Evolutionary conservation across 2,329 filamentous ascomycete species (phyloP), one percentile per base, ranked within the genome.

Genomic region (Ceratocystis cacaofunesta): DNA sequence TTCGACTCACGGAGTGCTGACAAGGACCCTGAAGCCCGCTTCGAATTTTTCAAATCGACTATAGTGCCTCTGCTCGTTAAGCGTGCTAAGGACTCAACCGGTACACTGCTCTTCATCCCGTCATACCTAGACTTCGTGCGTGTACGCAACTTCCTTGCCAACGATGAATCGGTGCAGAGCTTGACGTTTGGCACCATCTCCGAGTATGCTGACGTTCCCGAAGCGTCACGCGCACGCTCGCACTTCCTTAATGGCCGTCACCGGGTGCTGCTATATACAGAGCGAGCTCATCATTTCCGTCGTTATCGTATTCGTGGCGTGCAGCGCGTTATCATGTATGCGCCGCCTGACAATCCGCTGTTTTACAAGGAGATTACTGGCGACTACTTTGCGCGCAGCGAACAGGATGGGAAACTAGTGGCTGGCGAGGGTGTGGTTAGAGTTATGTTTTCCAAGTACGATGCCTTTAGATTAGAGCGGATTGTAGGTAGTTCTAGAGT

Each of bases 111-210:
- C 72, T 96, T 95, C 76, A 85, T 97, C 62, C 91, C 94, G 0
- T 91, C 88, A 0, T 97, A 96, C 75, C 85, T 96, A 67, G 94
- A 99, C 77, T 97, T 97, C 74, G 88, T 96, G 55, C 88, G 92
- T 52, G 82, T 99, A 67, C 85, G 94, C 64, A 99, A 97, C 77
- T 89, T 92, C 76, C 92, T 99, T 71, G 85, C 91, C 63, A 91
- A 85, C 36, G 85, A 86, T 17, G 70, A 78, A 8, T 75, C 78
- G n/a, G 80, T 82, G 30, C 77, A 77, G 66, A 77, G 71, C 68
- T 73, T 87, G 66, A 75, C 75, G 0, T 95, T 96, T 73, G 92
- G 90, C 64, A 84, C 86, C 41, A 87, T 99, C 46, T 92, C 88
- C 66, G 94, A 99, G 75, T 97, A 97, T 74, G 88, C 89, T 0